Evolutionary conservation across 2,329 filamentous ascomycete species (phyloP).

Genomic region (Penicillium verrucosum): DNA sequence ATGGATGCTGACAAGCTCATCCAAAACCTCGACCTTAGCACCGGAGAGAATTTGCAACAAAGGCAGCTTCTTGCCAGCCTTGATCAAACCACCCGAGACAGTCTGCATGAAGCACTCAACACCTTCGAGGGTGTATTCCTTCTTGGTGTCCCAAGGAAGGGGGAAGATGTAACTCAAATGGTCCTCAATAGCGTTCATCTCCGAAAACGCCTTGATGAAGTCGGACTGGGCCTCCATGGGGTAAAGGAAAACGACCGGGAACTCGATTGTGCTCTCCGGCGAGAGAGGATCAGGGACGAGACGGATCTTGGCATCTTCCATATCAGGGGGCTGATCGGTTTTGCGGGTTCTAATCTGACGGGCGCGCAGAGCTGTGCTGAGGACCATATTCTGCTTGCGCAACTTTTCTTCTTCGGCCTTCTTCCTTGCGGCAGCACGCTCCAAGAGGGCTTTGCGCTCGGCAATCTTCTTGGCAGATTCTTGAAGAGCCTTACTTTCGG

Average conservation of each 20-base stretch:
- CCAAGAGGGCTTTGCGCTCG: conserved; percentile 55
- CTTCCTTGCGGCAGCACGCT: conserved; percentile 56
- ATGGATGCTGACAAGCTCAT: conserved; percentile 78
- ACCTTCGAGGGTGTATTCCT: conserved; percentile 61
- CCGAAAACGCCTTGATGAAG: conserved; percentile 82
- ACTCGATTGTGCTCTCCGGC: conserved; percentile 65
- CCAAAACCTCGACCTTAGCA: conserved; percentile 81
- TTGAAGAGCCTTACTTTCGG: conserved; percentile 64
- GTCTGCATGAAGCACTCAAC: conserved; percentile 94
- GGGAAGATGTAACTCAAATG: conserved; percentile 86
- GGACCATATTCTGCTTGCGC: conserved; percentile 57
- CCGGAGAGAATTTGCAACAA: conserved; percentile 70
- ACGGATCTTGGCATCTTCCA: conserved; percentile 74
- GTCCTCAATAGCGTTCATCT: conserved; percentile 69
- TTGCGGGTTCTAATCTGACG: conserved; percentile 66
- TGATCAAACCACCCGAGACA: conserved; percentile 71
- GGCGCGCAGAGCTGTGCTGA: conserved; percentile 64
- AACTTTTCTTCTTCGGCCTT: conserved; percentile 45
- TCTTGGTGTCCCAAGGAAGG: conserved; percentile 73
- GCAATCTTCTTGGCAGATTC: conserved; percentile 62
- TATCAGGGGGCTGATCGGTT: conserved; percentile 72
- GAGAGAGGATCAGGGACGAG: conserved; percentile 72
- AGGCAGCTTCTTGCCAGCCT: conserved; percentile 80
- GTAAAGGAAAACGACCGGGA: conserved; percentile 83
- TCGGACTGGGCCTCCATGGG: conserved; percentile 78